Conservation (phyloP, 495 filamentous ascomycete species). For the Penicillium flavigenum region DNA sequence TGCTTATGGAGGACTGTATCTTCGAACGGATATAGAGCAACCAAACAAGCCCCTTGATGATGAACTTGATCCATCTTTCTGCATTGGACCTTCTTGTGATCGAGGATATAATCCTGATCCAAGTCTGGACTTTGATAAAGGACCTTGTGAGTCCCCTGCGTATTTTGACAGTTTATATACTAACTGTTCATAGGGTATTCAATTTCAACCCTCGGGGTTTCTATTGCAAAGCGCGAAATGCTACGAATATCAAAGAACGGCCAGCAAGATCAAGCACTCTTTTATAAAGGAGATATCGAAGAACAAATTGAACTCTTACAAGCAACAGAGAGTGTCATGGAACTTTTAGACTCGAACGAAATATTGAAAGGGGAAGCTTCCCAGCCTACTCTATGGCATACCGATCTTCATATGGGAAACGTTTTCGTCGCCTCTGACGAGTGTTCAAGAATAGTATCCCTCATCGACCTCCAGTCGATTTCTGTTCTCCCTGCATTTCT, state of each 20-base stretch:
- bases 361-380: conserved; percentile 12
- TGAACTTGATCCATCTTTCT: conserved; percentile 26
- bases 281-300: conserved; percentile 19
- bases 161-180: conserved; percentile 11
- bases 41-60: conserved; percentile 13
- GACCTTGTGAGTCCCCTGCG: conserved; percentile 26
- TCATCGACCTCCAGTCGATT: conserved; percentile 36
- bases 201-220: conserved; percentile 20
- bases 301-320: conserved; percentile 23
- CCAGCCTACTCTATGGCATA: conserved; percentile 38
- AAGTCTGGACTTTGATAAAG: conserved; percentile 15
- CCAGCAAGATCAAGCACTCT: conserved; percentile 2
- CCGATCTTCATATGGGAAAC: conserved; percentile 42
- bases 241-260: conserved; percentile 16
- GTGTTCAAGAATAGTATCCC: conserved; percentile 25
- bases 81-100: conserved; percentile 28
- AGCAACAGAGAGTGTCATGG: conserved; percentile 21
- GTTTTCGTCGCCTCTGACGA: conserved; percentile 32
- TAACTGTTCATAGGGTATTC: conserved; percentile 25
- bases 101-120: conserved; percentile 19
- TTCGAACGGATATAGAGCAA: conserved; percentile 15
- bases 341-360: conserved; percentile 22
- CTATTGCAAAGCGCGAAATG: conserved; percentile 26
- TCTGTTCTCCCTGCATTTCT: conserved; percentile 30
- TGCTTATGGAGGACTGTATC: conserved; percentile 37